Percentiles rank a stretch among this genome's conserved stretches.
Evolutionary conservation across 257 asterid genomes (phyloP).

Genomic region (Echites panduratus): DNA sequence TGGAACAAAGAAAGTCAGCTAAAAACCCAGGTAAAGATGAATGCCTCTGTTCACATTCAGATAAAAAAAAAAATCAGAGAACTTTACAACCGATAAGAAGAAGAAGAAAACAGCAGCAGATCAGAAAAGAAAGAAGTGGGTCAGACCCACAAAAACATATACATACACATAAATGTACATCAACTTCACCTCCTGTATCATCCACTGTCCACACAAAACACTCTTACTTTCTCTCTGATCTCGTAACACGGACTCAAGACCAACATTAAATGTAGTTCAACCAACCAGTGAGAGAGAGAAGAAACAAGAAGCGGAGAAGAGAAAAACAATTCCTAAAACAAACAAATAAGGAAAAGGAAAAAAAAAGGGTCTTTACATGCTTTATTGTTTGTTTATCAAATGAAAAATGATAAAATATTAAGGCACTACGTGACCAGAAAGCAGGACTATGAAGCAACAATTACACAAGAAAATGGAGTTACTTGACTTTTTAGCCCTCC

Average conservation of each 20-base stretch:
- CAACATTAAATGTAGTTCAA: slow-evolving; percentile 35
- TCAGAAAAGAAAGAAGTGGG: slow-evolving; percentile 25
- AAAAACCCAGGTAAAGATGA: slow-evolving; percentile 13
- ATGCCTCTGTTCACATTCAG: slow-evolving; percentile 22
- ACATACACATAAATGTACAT: not conserved
- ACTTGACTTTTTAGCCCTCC: not conserved
- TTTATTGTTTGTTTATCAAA: slow-evolving; percentile 17
- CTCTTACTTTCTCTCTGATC: not conserved
- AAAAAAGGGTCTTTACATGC: slow-evolving; percentile 11
- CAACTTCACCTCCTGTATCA: slow-evolving; percentile 14
- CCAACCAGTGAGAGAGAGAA: slow-evolving; percentile 16
- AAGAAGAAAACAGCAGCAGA: slow-evolving; percentile 17
- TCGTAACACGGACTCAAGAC: slow-evolving; percentile 15
- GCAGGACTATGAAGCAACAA: not conserved
- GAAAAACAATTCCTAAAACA: too few species aligned
- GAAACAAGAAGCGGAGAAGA: too few species aligned
- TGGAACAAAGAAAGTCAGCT: slow-evolving; percentile 12
- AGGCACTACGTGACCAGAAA: slow-evolving; percentile 9
- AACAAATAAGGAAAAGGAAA: too few species aligned
- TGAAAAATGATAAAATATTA: not conserved
- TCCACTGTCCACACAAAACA: slow-evolving; percentile 3
- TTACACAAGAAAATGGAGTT: not conserved
- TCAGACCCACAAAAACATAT: slow-evolving; percentile 16
- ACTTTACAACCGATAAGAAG: slow-evolving; percentile 19
- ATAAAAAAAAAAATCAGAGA: slow-evolving; percentile 10